Evolutionary conservation across 2,329 filamentous ascomycete genomes (phyloP).

Genomic region (Blastomyces percursus): DNA sequence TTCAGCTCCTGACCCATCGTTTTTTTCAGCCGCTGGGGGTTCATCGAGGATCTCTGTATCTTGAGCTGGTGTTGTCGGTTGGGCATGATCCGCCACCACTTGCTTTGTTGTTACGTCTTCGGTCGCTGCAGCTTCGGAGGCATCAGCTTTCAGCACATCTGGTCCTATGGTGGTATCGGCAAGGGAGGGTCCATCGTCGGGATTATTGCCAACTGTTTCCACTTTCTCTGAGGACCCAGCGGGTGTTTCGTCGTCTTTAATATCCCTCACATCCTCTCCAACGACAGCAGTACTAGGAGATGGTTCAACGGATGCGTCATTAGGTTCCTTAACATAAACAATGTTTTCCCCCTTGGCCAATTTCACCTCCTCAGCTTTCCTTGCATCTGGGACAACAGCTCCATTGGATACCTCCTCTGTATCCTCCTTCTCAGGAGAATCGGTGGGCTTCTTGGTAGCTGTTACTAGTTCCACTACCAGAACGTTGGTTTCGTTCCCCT

Average conservation of each 20-base stretch:
- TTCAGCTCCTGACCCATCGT: not conserved
- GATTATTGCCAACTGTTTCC: conserved; percentile 5
- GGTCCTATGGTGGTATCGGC: conserved; percentile 7
- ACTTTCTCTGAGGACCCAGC: not conserved
- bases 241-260: not conserved
- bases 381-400: not conserved
- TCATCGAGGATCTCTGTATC: conserved; percentile 8
- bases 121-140: conserved; percentile 8
- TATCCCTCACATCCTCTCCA: not conserved
- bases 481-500: conserved; percentile 18
- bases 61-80: conserved; percentile 10
- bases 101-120: conserved; percentile 8
- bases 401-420: conserved; percentile 5
- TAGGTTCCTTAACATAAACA: conserved; percentile 5
- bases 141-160: conserved; percentile 6
- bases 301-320: conserved; percentile 10
- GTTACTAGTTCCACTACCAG: conserved; percentile 8
- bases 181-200: conserved; percentile 9
- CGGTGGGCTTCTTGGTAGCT: not conserved
- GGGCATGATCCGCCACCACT: not conserved
- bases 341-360: conserved; percentile 6
- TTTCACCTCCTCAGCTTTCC: not conserved
- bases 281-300: not conserved
- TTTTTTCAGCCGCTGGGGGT: conserved; percentile 6
- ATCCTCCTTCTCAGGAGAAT: conserved; percentile 9